Base-by-base conservation (phyloP, 2,329 filamentous ascomycete species). In the Paramyrothecium roridum region DNA sequence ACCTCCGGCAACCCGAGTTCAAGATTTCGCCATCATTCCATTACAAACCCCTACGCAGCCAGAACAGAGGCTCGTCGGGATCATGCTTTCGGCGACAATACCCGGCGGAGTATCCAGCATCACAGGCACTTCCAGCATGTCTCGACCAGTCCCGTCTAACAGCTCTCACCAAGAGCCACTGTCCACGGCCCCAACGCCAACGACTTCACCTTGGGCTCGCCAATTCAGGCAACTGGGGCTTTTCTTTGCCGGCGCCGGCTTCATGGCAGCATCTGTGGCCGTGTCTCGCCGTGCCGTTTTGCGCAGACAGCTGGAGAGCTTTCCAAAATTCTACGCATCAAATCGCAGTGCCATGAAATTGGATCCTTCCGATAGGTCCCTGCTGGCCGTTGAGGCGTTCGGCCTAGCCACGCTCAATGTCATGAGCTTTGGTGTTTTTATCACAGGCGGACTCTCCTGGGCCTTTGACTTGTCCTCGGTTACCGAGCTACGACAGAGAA, bases 321-420 rank as follows among this genome's bases (percentile, higher is more conserved):
- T 84, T 43, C 92, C 93, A 12, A 82, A 81, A 49, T 93, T 89
- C 76, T 96, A 89, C 79, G 76, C 83, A 16, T 83, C 81, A 48
- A 87, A 83, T 70, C 84, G 62, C 17, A 54, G 59, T 4, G 57
- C 61, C 20, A 51, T 55, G 26, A 59, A 56, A 33, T 52, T 69
- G 52, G 67, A 73, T 58, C 57, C 62, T 8, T 59, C 59, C n/a
- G 69, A 71, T 52, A 64, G 67, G 40, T 57, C 70, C 52, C 69
- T 89, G 43, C 87, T 97, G 59, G 93, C 93, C 1, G 74, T 89
- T 34, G 89, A 96, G 72, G 93, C 93, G 0, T 77, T 99, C 21
- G 89, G 87, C 50, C 77, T 97, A 37, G 95, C 93, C 0, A 96
- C 93, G 0, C 80, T 97, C 63, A 96, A 96, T 64, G 90, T 95